Evolutionary conservation across 169 alveolate species (phyloP).

Genomic region (Plasmodium falciparum): DNA sequence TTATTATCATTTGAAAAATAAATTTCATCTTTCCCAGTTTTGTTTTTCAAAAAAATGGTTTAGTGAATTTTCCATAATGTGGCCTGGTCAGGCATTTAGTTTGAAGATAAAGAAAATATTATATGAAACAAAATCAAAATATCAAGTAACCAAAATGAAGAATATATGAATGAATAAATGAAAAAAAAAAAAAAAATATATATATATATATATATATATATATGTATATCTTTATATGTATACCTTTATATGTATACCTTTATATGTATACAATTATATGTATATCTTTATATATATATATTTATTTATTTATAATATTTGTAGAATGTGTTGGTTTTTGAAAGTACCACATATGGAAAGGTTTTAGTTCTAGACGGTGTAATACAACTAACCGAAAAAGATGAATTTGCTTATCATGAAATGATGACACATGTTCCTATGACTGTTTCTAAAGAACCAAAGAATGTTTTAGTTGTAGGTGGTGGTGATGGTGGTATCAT

Average conservation of each 20-base stretch:
- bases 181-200: background rate
- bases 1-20: slow-evolving; percentile 43
- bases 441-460: slow-evolving; percentile 83
- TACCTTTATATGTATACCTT: background rate
- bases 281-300: background rate
- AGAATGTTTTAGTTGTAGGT: slow-evolving; percentile 86
- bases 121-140: slow-evolving; percentile 80
- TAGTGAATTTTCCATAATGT: slow-evolving; percentile 65
- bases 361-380: slow-evolving; percentile 86
- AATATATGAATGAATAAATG: background rate
- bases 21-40: slow-evolving; percentile 12
- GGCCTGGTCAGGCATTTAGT: slow-evolving; percentile 78
- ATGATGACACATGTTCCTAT: slow-evolving; percentile 87
- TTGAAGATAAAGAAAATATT: slow-evolving; percentile 70
- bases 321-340: slow-evolving; percentile 77
- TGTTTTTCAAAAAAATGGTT: slow-evolving; percentile 61
- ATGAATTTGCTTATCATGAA: slow-evolving; percentile 86
- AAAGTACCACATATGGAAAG: slow-evolving; percentile 80
- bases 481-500: slow-evolving; percentile 90
- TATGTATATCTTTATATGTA: background rate
- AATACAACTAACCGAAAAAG: slow-evolving; percentile 82
- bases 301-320: background rate
- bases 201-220: background rate
- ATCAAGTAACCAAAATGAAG: slow-evolving; percentile 66
- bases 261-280: background rate